Conservation (phyloP, 1,284 basidiomycete genomes). For the Malassezia equina region DNA sequence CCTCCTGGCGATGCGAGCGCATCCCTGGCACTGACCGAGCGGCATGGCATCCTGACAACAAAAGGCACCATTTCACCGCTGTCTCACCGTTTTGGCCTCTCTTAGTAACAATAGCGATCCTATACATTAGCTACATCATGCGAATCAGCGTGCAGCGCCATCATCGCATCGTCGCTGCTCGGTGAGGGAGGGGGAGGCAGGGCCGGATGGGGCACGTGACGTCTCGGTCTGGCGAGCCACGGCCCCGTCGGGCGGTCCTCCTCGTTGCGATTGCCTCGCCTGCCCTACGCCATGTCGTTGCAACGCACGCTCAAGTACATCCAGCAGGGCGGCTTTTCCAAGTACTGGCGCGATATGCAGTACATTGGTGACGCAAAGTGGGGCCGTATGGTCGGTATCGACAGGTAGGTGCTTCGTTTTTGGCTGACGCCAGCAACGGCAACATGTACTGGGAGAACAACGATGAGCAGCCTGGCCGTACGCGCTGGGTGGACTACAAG, state of each 20-base stretch:
- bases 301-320: conserved; percentile 38
- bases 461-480: conserved; percentile 36
- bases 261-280: background rate
- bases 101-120: too few species aligned
- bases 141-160: too few species aligned
- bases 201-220: background rate
- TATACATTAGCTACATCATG: too few species aligned
- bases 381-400: conserved; percentile 40
- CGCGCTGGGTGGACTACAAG: conserved; percentile 45
- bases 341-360: conserved; percentile 43
- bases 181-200: background rate
- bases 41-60: too few species aligned
- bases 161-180: too few species aligned
- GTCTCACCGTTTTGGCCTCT: too few species aligned
- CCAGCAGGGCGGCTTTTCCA: conserved; percentile 34
- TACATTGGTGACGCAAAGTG: conserved; percentile 47
- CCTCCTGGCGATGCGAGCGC: too few species aligned
- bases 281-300: conserved; percentile 33
- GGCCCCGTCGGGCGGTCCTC: background rate
- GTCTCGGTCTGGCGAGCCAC: background rate
- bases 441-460: conserved; percentile 47
- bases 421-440: conserved; percentile 23
- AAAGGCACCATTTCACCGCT: too few species aligned
- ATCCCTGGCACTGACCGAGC: too few species aligned
- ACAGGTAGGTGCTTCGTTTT: conserved; percentile 22